phyloP scores from a whole-genome alignment of 73 alveolate species.

The Tetrahymena malaccensis region DNA sequence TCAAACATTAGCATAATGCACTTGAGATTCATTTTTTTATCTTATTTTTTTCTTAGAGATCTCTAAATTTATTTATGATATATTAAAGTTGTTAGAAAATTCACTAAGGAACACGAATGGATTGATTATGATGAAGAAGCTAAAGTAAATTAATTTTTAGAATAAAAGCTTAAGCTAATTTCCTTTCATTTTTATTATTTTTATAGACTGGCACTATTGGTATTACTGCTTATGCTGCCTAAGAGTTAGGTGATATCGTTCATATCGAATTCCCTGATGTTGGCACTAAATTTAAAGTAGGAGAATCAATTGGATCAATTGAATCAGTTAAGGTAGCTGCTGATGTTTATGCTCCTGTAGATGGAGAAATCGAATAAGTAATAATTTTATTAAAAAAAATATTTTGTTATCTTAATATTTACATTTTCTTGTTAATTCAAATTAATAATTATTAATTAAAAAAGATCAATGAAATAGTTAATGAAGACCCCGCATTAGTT shows the following conservation, averaged over 20 bases:
- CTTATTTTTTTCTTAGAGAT: too few relatives aligned
- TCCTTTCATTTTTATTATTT: not conserved
- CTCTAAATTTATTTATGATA: not conserved
- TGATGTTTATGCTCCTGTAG: conserved; percentile 63
- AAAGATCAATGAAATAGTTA: conserved; percentile 44
- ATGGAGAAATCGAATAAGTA: conserved; percentile 56
- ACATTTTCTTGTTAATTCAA: not conserved
- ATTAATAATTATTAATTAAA: not conserved
- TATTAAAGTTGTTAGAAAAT: conserved; percentile 29
- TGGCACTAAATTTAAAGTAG: conserved; percentile 44
- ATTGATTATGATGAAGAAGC: conserved; percentile 48
- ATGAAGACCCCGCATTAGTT: conserved; percentile 49
- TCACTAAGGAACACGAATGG: conserved; percentile 72
- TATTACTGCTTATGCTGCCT: conserved; percentile 66
- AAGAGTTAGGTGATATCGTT: conserved; percentile 74
- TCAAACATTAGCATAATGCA: not conserved
- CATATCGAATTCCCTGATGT: conserved; percentile 56
- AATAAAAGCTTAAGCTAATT: not conserved
- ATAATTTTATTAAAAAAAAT: not conserved
- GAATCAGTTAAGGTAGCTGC: conserved; percentile 75
- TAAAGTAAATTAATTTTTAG: not conserved
- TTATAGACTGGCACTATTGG: conserved; percentile 53
- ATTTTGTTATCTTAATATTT: not conserved
- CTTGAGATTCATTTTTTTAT: not conserved
- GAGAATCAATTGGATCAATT: conserved; percentile 61